phyloP scores from a whole-genome alignment of 176 grass and related monocot species.

The Cenchrus fungigraminus region DNA sequence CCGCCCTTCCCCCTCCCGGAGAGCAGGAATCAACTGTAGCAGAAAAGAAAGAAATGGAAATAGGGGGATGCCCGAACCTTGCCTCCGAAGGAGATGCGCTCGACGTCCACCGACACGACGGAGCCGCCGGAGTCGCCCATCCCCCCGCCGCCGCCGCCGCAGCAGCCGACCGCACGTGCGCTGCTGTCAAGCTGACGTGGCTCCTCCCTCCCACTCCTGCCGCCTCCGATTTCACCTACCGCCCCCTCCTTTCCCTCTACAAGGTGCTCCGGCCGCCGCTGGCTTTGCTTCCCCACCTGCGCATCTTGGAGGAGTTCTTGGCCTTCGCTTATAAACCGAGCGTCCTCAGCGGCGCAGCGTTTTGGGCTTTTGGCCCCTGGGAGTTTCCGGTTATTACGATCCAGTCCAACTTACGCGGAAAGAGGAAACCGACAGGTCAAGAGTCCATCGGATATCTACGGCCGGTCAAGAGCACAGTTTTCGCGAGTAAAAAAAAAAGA shows the following conservation, averaged over 20 bases:
- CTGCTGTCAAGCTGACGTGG: slow-evolving; percentile 10
- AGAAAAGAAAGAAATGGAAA: slow-evolving; percentile 2
- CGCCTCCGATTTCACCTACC: background rate
- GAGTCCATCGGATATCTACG: slow-evolving; percentile 8
- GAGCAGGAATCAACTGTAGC: slow-evolving; percentile 21
- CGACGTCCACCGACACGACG: slow-evolving; percentile 79
- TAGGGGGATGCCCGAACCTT: slow-evolving; percentile 51
- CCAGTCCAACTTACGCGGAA: slow-evolving; percentile 7
- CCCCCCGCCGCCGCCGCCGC: slow-evolving; percentile 3
- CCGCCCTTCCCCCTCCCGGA: background rate
- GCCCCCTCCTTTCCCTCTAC: background rate
- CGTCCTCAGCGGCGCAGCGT: slow-evolving; percentile 9
- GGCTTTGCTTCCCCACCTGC: slow-evolving; percentile 28
- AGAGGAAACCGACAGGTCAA: slow-evolving; percentile 42
- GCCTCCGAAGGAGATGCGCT: slow-evolving; percentile 94
- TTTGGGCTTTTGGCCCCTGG: background rate
- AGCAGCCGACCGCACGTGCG: slow-evolving; percentile 23
- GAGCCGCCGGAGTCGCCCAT: slow-evolving; percentile 93
- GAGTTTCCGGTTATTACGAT: slow-evolving; percentile 12
- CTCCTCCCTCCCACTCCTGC: background rate
- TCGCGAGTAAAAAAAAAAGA: too few relatives aligned
- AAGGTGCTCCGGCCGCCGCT: slow-evolving; percentile 21
- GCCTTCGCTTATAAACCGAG: slow-evolving; percentile 48
- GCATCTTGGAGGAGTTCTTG: slow-evolving; percentile 43
- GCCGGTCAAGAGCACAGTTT: background rate